A percentile compares a stretch with the other conserved stretches of the same genome.
Evolutionary conservation across 192 early-diverging fungal genomes (phyloP).

Genomic region (Coemansia sp.): DNA sequence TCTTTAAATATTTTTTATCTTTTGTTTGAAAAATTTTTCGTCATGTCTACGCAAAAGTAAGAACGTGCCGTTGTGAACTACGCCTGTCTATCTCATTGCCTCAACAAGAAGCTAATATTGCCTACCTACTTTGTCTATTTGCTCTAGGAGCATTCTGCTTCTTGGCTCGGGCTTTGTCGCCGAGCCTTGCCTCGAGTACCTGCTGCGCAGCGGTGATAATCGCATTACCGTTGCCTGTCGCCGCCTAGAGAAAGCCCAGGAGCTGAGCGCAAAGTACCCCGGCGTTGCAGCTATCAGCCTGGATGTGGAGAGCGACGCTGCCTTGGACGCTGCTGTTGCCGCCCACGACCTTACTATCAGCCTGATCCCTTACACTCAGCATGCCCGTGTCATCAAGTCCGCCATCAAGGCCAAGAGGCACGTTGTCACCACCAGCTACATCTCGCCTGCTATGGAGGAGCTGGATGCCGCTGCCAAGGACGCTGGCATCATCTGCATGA

Average conservation of each 20-base stretch:
- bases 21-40: neutral
- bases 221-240: slow-evolving; percentile 88
- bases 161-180: slow-evolving; percentile 98
- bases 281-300: slow-evolving; percentile 66
- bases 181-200: slow-evolving; percentile 90
- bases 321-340: slow-evolving; percentile 71
- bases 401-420: slow-evolving; percentile 90
- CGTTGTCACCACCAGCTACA: slow-evolving; percentile 96
- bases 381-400: slow-evolving; percentile 87
- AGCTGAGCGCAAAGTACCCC: slow-evolving; percentile 62
- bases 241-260: slow-evolving; percentile 70
- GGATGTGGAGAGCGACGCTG: slow-evolving; percentile 76
- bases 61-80: neutral
- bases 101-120: neutral
- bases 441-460: slow-evolving; percentile 92
- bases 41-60: slow-evolving; percentile 39
- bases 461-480: slow-evolving; percentile 82
- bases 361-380: slow-evolving; percentile 90
- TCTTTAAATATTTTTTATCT: neutral
- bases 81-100: neutral
- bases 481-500: slow-evolving; percentile 89
- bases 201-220: slow-evolving; percentile 87
- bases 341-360: slow-evolving; percentile 91
- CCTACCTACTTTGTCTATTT: neutral
- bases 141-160: slow-evolving; percentile 81